Evolutionary conservation across 2,329 filamentous ascomycete genomes (phyloP).

Genomic region (Colletotrichum truncatum): DNA sequence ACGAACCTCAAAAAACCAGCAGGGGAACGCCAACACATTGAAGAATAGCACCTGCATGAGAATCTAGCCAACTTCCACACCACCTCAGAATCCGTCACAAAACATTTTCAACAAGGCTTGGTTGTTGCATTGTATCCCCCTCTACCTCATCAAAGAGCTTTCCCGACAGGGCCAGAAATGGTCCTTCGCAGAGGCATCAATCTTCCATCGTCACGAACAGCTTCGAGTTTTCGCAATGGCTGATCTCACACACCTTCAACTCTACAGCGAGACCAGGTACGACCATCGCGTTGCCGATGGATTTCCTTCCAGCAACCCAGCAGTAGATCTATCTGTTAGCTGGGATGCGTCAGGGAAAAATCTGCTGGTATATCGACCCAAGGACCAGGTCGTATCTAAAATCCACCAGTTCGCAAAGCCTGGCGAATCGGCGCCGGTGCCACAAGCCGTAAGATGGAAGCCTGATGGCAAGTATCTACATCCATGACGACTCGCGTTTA

Average conservation of each 20-base stretch:
- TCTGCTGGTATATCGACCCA: constrained; percentile 80
- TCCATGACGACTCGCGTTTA: background rate
- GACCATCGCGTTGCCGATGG: constrained; percentile 62
- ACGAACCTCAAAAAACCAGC: background rate
- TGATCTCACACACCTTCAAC: constrained; percentile 48
- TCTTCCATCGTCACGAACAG: constrained; percentile 21
- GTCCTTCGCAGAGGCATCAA: background rate
- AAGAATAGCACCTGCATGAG: too few species aligned
- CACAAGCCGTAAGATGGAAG: constrained; percentile 70
- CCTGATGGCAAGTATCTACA: constrained; percentile 68
- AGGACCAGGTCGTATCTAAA: constrained; percentile 72
- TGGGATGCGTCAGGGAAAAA: constrained; percentile 72
- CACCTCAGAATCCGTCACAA: too few species aligned
- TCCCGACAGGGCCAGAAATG: constrained; percentile 4
- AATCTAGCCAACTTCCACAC: too few species aligned
- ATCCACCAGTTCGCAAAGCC: constrained; percentile 54
- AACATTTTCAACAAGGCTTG: background rate
- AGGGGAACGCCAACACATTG: too few species aligned
- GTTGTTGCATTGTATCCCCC: background rate
- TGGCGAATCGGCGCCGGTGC: constrained; percentile 50
- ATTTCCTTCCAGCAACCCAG: constrained; percentile 80
- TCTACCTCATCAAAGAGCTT: background rate
- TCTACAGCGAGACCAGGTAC: constrained; percentile 67
- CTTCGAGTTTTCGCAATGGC: constrained; percentile 31
- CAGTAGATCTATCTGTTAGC: constrained; percentile 83